Conservation (phyloP, 73 alveolate genomes). For the Paramecium tetraurelia region DNA sequence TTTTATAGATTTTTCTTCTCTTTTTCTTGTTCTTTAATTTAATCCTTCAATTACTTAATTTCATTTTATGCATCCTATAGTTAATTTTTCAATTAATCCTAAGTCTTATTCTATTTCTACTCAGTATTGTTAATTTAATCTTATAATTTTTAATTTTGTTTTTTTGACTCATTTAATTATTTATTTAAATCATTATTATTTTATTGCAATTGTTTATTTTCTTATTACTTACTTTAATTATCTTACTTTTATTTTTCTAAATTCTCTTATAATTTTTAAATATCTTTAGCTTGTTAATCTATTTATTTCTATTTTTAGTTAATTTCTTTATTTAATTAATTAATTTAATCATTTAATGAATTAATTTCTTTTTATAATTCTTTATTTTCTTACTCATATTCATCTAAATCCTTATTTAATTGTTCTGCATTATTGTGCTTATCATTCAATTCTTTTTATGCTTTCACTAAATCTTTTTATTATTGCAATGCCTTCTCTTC, state of each 20-base stretch:
- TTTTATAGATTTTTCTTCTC: not conserved
- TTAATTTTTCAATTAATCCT: not conserved
- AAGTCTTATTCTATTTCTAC: not conserved
- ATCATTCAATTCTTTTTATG: not conserved
- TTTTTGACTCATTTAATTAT: not conserved
- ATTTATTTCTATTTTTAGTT: not conserved
- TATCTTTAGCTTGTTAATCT: conserved; percentile 12
- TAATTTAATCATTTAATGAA: not conserved
- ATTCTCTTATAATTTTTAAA: not conserved
- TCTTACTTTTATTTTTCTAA: not conserved
- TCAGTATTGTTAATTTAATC: not conserved
- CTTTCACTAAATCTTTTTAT: not conserved
- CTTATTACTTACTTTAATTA: not conserved
- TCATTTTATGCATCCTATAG: not conserved
- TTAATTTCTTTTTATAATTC: not conserved
- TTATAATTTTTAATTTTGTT: not conserved
- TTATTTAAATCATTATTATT: not conserved
- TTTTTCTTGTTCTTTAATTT: not conserved
- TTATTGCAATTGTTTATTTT: not conserved
- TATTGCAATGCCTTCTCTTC: not conserved
- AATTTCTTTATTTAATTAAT: not conserved
- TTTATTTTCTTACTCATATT: not conserved
- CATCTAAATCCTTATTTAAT: conserved; percentile 4
- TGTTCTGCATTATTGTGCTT: not conserved
- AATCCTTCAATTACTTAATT: not conserved